Evolutionary conservation across 2,329 filamentous ascomycete genomes (phyloP), one percentile per base, ranked within the genome.

Genomic region (Ampelomyces quisqualis): DNA sequence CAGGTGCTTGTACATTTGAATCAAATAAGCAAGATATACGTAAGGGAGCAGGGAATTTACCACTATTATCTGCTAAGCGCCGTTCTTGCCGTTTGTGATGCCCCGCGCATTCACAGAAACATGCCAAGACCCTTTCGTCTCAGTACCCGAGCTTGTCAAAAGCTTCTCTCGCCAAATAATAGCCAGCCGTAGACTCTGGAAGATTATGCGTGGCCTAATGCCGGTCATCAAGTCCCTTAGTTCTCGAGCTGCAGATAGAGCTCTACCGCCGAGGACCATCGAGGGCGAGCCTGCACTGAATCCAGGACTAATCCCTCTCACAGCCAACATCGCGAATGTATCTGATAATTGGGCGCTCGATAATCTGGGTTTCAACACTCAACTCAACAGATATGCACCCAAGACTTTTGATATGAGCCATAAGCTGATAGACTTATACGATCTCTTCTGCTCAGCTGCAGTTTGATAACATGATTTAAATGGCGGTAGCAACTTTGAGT

Each of bases 1-100:
- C 44, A 51, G 23, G 51, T 55, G 4, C 31, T 57, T 7, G 49
- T 53, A n/a, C 43, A 57, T 29, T 29, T 57, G 1, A 53, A 54
- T 23, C 26, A 49, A 15, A 48, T 49, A 8, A 57, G 51, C 22
- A 49, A 57, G n/a, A 51, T 57, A 9, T 57, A 55, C 19, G 37
- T 39, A 8, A 47, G 51, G 4, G 47, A 57, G 30, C 53, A 49
- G 34, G 47, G 51, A 17, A 28, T 57, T 3, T 55, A 49, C 24
- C 49, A 57, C 26, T 55, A 53, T 32, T 57, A 57, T 15, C 15
- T 57, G 7, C 43, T 57, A 3, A 55, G 53, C 24, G 45, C 51
- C 11, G 35, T 57, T 2, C 40, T 57, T 6, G 49, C 53, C 9
- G 53, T 57, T 1, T 55, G 51, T 22, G 51, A 57, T 27, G 51